phyloP scores from a whole-genome alignment of 148 eudicot genomes.

The Fagopyrum homotropicum region DNA sequence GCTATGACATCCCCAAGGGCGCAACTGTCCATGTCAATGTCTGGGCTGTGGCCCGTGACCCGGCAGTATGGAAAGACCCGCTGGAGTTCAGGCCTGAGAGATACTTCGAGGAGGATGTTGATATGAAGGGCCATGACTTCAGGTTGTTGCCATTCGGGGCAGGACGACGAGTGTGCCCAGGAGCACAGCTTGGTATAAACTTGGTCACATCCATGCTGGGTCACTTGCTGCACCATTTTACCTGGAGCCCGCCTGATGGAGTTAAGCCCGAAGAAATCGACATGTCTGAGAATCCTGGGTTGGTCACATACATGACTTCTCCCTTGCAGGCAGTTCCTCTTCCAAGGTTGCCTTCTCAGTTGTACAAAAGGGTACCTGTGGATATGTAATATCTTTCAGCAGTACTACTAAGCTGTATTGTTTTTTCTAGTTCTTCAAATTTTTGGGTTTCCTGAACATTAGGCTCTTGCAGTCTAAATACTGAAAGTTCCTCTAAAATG shows the following conservation, averaged over 20 bases:
- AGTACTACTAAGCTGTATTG: not conserved
- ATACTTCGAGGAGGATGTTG: constrained; percentile 64
- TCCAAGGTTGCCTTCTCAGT: constrained; percentile 55
- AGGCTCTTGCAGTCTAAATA: not conserved
- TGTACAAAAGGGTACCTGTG: constrained; percentile 49
- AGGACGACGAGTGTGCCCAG: constrained; percentile 73
- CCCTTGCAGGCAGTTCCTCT: constrained; percentile 53
- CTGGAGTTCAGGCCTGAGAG: constrained; percentile 63
- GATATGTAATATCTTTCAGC: constrained; percentile 23
- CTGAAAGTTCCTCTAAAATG: not conserved
- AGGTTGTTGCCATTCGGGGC: constrained; percentile 75
- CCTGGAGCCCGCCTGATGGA: constrained; percentile 48
- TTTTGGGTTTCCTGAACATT: not conserved
- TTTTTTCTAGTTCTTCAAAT: constrained; percentile 1
- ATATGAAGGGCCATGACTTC: constrained; percentile 74
- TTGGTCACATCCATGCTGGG: constrained; percentile 74
- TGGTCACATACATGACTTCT: constrained; percentile 60
- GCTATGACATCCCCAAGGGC: constrained; percentile 75
- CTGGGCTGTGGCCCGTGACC: constrained; percentile 80
- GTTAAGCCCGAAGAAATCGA: constrained; percentile 58
- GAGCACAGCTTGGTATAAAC: constrained; percentile 67
- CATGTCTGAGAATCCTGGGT: constrained; percentile 63
- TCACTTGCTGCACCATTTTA: constrained; percentile 67
- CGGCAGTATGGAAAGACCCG: constrained; percentile 49
- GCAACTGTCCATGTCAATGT: constrained; percentile 59